Base-by-base conservation (phyloP, 2,329 filamentous ascomycete species). In the Capronia coronata region DNA sequence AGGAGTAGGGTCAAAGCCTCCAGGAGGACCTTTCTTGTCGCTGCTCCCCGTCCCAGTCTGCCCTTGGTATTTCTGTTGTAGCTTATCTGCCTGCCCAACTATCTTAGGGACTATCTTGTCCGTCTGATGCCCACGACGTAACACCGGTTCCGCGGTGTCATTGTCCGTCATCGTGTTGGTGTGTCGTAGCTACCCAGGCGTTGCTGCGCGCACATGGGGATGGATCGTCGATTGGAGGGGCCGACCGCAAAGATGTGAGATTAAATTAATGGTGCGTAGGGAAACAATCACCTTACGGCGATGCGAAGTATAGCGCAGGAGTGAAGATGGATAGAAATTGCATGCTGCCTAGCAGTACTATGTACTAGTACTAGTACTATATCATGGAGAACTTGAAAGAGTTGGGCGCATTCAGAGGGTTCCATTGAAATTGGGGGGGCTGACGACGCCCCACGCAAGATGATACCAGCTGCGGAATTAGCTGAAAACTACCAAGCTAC, bases 1-100 rank as follows among this genome's bases (percentile, higher is more conserved):
- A 1, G 88, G 87, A 0, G 87, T 94, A 29, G 72, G 67, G 67
- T 94, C 89, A 65, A 80, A 93, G 27, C 89, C 89, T 23, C 89
- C 89, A 0, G 83, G 78, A 0, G 86, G 87, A 2, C 60, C 59
- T 41, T 65, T 66, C 56, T 65, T 60, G 8, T 60, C 56, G 16
- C 68, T 58, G 50, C 67, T 70, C 32, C 59, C 63, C 62, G 70
- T 72, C 11, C 68, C 46, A 48, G 67, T 35, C 16, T 49, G 56
- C 14, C 55, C 58, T 35, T 63, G 48, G 22, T 59, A 62, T 50
- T 65, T 66, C 27, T 65, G 59, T 45, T 72, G 66, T 18, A 70
- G 51, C 46, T 67, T 64, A 47, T 69, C 66, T 14, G 68, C 62
- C 55, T 68, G 65, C 35, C 65, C 62, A 47, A 69, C 65, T 9